phyloP scores from a whole-genome alignment of 2,329 filamentous ascomycete species.

The Cadophora malorum region DNA sequence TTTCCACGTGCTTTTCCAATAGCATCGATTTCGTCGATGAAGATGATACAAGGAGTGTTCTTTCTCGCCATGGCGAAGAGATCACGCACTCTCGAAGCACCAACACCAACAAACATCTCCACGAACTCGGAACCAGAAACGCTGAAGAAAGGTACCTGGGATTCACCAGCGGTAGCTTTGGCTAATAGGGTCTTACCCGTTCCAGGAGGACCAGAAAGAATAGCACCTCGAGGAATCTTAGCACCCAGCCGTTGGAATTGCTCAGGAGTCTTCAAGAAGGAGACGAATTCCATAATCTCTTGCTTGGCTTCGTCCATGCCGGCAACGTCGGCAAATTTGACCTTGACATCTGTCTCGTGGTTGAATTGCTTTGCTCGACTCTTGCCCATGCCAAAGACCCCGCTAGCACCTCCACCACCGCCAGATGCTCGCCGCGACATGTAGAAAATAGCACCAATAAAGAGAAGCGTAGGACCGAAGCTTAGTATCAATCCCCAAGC shows the following conservation, averaged over 20 bases:
- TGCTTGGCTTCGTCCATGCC: slow-evolving; percentile 98
- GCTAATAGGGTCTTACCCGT: slow-evolving; percentile 98
- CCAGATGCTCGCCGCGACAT: slow-evolving; percentile 77
- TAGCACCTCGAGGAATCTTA: slow-evolving; percentile 96
- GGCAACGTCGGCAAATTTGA: slow-evolving; percentile 95
- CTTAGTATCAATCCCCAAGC: slow-evolving; percentile 73
- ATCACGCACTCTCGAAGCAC: slow-evolving; percentile 92
- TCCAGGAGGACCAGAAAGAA: slow-evolving; percentile 95
- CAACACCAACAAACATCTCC: slow-evolving; percentile 99
- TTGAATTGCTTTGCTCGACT: slow-evolving; percentile 97
- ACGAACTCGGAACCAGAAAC: slow-evolving; percentile 99
- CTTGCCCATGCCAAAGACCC: slow-evolving; percentile 95
- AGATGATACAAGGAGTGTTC: slow-evolving; percentile 97
- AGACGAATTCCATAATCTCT: slow-evolving; percentile 99
- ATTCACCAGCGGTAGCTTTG: slow-evolving; percentile 97
- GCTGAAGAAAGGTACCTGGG: slow-evolving; percentile 95
- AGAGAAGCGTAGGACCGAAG: slow-evolving; percentile 85
- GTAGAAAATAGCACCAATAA: slow-evolving; percentile 84
- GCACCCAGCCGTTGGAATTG: slow-evolving; percentile 93
- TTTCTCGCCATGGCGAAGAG: slow-evolving; percentile 94
- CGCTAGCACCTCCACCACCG: slow-evolving; percentile 69
- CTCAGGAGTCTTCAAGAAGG: slow-evolving; percentile 92
- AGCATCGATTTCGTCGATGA: slow-evolving; percentile 99
- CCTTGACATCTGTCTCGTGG: slow-evolving; percentile 93
- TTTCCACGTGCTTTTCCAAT: slow-evolving; percentile 92